These are phyloP conservation scores for Candida fluviatilis DNA, from an alignment of 805 yeast species.

Conservation along the genomic window DNA sequence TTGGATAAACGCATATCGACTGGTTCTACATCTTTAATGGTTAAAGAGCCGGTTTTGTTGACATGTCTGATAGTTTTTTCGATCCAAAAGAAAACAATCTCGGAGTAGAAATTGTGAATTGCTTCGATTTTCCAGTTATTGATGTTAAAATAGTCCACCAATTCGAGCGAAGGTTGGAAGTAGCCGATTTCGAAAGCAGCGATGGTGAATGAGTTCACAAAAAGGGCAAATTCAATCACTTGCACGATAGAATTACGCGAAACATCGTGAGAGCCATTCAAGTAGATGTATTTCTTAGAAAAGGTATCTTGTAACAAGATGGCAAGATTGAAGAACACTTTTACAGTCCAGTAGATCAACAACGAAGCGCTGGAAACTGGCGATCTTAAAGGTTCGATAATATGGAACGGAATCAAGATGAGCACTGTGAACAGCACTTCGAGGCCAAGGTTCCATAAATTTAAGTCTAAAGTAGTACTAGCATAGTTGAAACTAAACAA, in stretches of 20 bases:
- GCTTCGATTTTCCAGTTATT: slow-evolving; percentile 25
- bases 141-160: slow-evolving; percentile 10
- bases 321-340: background rate
- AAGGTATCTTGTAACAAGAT: slow-evolving; percentile 10
- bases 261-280: slow-evolving; percentile 5
- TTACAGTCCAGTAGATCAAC: slow-evolving; percentile 33
- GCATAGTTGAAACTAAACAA: slow-evolving; percentile 1
- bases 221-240: slow-evolving; percentile 11
- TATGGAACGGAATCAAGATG: slow-evolving; percentile 37
- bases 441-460: background rate
- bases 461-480: background rate
- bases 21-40: slow-evolving; percentile 62
- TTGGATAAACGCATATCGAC: slow-evolving; percentile 10
- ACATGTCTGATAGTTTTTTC: slow-evolving; percentile 2
- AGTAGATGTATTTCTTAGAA: slow-evolving; percentile 13
- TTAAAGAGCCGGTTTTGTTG: slow-evolving; percentile 1
- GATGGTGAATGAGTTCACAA: slow-evolving; percentile 13
- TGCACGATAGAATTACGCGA: slow-evolving; percentile 5
- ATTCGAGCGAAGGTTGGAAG: slow-evolving; percentile 13
- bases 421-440: background rate
- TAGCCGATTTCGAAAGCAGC: slow-evolving; percentile 11
- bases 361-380: slow-evolving; percentile 34
- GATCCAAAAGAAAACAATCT: slow-evolving; percentile 22
- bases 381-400: slow-evolving; percentile 38
- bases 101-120: slow-evolving; percentile 17